phyloP scores from a whole-genome alignment of 2,329 filamentous ascomycete species.

The Talaromyces sp. region DNA sequence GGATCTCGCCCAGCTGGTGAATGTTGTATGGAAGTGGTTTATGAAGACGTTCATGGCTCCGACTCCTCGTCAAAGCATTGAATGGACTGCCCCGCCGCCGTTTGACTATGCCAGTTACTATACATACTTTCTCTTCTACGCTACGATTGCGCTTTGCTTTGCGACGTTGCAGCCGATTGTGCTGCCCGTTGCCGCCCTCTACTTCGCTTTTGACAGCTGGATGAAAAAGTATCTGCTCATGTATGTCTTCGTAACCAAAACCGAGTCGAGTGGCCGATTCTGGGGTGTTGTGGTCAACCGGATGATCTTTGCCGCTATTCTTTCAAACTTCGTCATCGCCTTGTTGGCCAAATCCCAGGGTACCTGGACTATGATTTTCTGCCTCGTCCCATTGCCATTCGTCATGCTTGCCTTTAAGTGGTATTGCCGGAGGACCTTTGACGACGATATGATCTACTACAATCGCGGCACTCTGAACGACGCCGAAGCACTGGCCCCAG shows the following conservation, averaged over 20 bases:
- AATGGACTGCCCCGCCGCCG: constrained; percentile 82
- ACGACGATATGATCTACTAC: constrained; percentile 75
- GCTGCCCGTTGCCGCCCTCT: constrained; percentile 77
- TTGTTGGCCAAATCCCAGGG: constrained; percentile 69
- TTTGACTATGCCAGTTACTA: constrained; percentile 98
- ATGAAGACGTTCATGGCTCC: constrained; percentile 78
- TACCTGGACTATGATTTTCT: constrained; percentile 60
- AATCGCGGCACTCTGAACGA: constrained; percentile 58
- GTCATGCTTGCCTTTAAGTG: constrained; percentile 79
- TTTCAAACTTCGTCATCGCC: constrained; percentile 74
- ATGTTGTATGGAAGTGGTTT: constrained; percentile 77
- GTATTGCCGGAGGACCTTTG: constrained; percentile 72
- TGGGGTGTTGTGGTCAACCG: constrained; percentile 93
- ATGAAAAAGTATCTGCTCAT: constrained; percentile 93
- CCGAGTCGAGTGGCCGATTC: constrained; percentile 86
- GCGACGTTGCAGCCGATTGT: constrained; percentile 81
- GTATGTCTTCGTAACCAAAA: constrained; percentile 95
- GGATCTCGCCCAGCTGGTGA: constrained; percentile 84
- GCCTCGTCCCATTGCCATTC: constrained; percentile 69
- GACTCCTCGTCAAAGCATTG: constrained; percentile 85
- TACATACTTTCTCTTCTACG: constrained; percentile 95
- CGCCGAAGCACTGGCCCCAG: constrained; percentile 36
- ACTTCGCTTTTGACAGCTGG: constrained; percentile 80
- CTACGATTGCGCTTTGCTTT: constrained; percentile 82
- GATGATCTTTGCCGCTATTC: constrained; percentile 73